Conservation (phyloP, 2,329 filamentous ascomycete genomes). For the Colletotrichum cordylinicola region DNA sequence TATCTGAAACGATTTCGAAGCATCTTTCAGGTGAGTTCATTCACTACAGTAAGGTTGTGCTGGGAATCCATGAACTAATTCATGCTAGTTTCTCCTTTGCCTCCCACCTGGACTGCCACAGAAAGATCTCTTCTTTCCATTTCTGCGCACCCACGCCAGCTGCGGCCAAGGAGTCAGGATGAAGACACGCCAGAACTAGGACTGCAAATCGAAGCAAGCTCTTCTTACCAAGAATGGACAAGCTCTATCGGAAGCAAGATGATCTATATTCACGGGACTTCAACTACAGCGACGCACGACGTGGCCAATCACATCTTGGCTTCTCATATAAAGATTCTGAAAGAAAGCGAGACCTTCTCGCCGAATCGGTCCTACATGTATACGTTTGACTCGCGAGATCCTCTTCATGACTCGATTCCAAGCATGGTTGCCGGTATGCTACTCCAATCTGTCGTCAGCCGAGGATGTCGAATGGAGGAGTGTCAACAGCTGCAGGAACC, state of each 20-base stretch:
- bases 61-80: not conserved
- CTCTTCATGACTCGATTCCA: not conserved
- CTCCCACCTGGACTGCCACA: not conserved
- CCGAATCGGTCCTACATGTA: not conserved
- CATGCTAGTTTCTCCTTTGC: not conserved
- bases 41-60: not conserved
- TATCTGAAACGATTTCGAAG: not conserved
- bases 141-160: not conserved
- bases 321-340: not conserved
- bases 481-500: not conserved
- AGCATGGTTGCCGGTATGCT: not conserved
- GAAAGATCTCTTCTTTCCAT: not conserved
- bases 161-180: not conserved
- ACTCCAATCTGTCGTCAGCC: not conserved
- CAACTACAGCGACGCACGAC: not conserved
- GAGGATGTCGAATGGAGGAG: not conserved
- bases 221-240: not conserved
- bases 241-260: not conserved
- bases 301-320: not conserved
- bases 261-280: not conserved
- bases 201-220: not conserved
- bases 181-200: not conserved
- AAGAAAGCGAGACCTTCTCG: not conserved
- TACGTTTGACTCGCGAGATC: not conserved
- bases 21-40: not conserved